phyloP scores from a whole-genome alignment of 1,139 yeast genomes.

The Taiozyma onychis region DNA sequence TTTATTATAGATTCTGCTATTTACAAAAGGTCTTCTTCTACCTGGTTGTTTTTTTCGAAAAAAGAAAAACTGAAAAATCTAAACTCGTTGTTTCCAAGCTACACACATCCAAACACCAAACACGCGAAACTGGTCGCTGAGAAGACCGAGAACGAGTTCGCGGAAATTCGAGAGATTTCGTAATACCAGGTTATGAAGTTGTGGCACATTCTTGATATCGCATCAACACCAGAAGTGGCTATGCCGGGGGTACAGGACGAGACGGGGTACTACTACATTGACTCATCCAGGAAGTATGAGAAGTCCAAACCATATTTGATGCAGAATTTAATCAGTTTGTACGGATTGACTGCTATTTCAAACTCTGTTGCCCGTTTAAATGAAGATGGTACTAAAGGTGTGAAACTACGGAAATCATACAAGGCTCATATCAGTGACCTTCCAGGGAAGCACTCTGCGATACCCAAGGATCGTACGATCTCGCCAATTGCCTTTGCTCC shows the following conservation, averaged over 20 bases:
- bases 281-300: conserved; percentile 33
- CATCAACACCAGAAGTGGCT: neutral
- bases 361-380: conserved; percentile 82
- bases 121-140: neutral
- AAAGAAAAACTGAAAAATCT: conserved; percentile 4
- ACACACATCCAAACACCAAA: conserved; percentile 1
- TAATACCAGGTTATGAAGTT: neutral
- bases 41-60: conserved; percentile 1
- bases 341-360: conserved; percentile 64
- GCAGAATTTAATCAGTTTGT: conserved; percentile 62
- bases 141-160: neutral
- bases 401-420: conserved; percentile 86
- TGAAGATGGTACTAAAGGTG: conserved; percentile 85
- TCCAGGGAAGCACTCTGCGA: conserved; percentile 69
- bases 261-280: conserved; percentile 27
- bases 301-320: conserved; percentile 63
- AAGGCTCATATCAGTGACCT: conserved; percentile 85
- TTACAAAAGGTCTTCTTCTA: neutral
- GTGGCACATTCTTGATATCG: neutral
- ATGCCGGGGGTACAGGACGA: neutral
- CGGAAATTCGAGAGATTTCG: neutral
- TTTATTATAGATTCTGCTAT: conserved; percentile 1
- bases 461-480: conserved; percentile 51
- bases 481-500: conserved; percentile 51
- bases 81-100: conserved; percentile 1